Conservation (phyloP, 2,329 filamentous ascomycete genomes). For the Cladophialophora chaetospira region DNA sequence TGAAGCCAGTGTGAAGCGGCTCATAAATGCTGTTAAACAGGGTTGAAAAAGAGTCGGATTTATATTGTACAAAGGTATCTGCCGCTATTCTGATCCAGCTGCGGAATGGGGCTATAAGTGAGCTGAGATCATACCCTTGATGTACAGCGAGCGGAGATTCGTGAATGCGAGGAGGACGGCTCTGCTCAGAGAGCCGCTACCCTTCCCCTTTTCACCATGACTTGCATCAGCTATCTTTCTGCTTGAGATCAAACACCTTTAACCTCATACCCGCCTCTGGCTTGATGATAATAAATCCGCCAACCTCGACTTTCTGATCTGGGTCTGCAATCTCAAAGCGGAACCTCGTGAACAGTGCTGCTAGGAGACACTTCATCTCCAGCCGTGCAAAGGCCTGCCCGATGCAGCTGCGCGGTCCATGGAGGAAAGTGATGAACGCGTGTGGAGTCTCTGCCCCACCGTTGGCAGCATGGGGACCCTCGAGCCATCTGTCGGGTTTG, state of each 20-base stretch:
- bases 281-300: constrained; percentile 43
- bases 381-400: constrained; percentile 59
- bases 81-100: too few species aligned
- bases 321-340: constrained; percentile 65
- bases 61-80: too few species aligned
- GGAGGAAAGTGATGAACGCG: constrained; percentile 72
- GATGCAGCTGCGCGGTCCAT: constrained; percentile 52
- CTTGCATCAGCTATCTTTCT: background rate
- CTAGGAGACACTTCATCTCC: constrained; percentile 84
- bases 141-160: background rate
- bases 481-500: constrained; percentile 47
- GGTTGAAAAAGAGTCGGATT: too few species aligned
- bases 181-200: background rate
- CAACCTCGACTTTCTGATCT: constrained; percentile 54
- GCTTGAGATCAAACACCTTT: constrained; percentile 46
- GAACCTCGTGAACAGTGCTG: constrained; percentile 60
- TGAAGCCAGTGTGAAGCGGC: too few species aligned
- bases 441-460: constrained; percentile 72
- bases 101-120: too few species aligned
- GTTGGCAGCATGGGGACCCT: constrained; percentile 41
- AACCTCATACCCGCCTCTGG: constrained; percentile 73
- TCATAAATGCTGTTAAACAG: too few species aligned
- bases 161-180: too few species aligned
- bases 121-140: background rate
- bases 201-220: background rate